A percentile compares a stretch with the other conserved stretches of the same genome.
Evolutionary conservation across 139 green algal genomes (phyloP).

Genomic region (Chlamydomonas eustigma): DNA sequence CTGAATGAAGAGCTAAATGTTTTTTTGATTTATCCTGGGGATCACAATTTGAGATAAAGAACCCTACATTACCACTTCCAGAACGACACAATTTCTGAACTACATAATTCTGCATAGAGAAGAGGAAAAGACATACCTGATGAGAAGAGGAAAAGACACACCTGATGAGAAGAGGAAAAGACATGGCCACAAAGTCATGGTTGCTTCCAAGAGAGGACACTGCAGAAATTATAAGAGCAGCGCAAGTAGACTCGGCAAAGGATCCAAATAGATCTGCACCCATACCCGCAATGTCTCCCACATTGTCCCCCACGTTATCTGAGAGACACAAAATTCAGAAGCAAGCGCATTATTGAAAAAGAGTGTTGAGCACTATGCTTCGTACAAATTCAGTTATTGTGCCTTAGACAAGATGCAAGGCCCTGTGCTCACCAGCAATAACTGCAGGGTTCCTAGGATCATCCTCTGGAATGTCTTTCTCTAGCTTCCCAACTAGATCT

Average conservation of each 20-base stretch:
- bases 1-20: too few species aligned
- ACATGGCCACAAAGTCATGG: conserved; percentile 75
- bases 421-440: conserved; percentile 86
- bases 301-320: conserved; percentile 99
- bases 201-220: conserved; percentile 51
- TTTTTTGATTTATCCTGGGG: too few species aligned
- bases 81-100: too few species aligned
- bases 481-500: conserved; percentile 96
- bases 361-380: too few species aligned
- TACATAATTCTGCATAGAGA: too few species aligned
- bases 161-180: conserved; percentile 52
- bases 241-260: conserved; percentile 95
- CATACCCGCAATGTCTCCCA: conserved; percentile 98
- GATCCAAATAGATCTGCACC: conserved; percentile 96
- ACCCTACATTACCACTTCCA: too few species aligned
- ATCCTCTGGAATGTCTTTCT: conserved; percentile 98
- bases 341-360: too few species aligned
- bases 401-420: too few species aligned
- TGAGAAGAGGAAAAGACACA: too few species aligned
- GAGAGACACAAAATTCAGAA: conserved; percentile 20
- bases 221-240: conserved; percentile 85
- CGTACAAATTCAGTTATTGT: too few species aligned
- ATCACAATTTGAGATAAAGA: too few species aligned
- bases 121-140: too few species aligned
- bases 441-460: conserved; percentile 97